Evolutionary conservation across 2,329 filamentous ascomycete genomes (phyloP).

Genomic region (Fusarium sp.): DNA sequence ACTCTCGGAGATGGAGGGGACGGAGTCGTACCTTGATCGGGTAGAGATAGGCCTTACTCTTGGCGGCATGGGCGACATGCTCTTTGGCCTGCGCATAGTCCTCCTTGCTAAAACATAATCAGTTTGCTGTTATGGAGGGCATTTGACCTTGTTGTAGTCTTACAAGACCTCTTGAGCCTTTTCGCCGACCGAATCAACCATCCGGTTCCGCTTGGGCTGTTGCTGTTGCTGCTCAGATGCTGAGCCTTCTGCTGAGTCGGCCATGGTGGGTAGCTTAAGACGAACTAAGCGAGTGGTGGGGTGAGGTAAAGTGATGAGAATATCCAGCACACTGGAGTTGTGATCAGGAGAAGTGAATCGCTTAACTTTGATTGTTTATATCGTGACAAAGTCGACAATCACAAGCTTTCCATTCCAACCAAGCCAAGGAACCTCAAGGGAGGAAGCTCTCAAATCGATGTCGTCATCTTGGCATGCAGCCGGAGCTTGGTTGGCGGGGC

Average conservation of each 20-base stretch:
- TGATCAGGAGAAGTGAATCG: neutral
- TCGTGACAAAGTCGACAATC: slow-evolving; percentile 9
- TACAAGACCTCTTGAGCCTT: slow-evolving; percentile 64
- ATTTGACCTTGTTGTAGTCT: neutral
- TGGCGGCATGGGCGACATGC: slow-evolving; percentile 74
- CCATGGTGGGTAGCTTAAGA: slow-evolving; percentile 29
- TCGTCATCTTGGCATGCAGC: slow-evolving; percentile 32
- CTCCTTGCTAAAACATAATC: slow-evolving; percentile 61
- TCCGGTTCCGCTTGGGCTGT: slow-evolving; percentile 43
- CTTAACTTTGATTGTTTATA: slow-evolving; percentile 15
- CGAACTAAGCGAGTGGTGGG: neutral
- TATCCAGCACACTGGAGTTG: neutral
- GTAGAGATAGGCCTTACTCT: slow-evolving; percentile 85
- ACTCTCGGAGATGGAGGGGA: neutral
- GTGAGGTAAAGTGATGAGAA: neutral
- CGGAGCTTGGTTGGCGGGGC: slow-evolving; percentile 6
- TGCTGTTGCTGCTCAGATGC: slow-evolving; percentile 21
- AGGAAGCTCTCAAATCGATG: slow-evolving; percentile 30
- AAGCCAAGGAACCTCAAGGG: slow-evolving; percentile 20
- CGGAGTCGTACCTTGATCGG: slow-evolving; percentile 71
- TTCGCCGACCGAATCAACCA: slow-evolving; percentile 53
- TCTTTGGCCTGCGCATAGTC: slow-evolving; percentile 75
- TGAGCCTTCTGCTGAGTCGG: slow-evolving; percentile 39
- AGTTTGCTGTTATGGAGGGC: slow-evolving; percentile 5
- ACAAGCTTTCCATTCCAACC: slow-evolving; percentile 33